phyloP scores from a whole-genome alignment of 2,329 filamentous ascomycete genomes.

The Trichoderma harzianum region DNA sequence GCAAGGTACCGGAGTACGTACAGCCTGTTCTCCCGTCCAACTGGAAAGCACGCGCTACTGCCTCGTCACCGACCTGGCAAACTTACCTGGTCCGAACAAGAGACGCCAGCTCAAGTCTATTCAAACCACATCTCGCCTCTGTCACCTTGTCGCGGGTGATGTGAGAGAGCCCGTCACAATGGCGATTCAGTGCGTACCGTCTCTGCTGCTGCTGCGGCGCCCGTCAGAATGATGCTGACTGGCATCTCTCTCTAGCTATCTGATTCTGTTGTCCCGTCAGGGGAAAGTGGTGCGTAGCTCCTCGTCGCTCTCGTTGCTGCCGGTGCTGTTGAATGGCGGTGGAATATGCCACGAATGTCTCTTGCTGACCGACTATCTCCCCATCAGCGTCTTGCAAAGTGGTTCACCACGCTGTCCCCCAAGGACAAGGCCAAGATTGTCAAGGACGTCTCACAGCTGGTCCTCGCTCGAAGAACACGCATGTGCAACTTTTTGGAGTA shows the following conservation, averaged over 20 bases:
- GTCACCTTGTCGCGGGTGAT: constrained; percentile 20
- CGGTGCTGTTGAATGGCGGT: not conserved
- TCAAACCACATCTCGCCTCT: constrained; percentile 1
- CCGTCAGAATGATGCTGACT: constrained; percentile 4
- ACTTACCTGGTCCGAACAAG: constrained; percentile 13
- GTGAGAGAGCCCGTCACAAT: constrained; percentile 31
- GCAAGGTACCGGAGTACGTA: not conserved
- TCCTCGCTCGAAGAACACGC: constrained; percentile 89
- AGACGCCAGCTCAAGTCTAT: constrained; percentile 9
- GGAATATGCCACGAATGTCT: not conserved
- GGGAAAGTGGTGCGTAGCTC: constrained; percentile 86
- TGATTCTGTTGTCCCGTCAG: constrained; percentile 95
- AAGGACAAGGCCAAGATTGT: constrained; percentile 99
- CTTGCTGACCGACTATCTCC: constrained; percentile 5
- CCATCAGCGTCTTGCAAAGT: constrained; percentile 89
- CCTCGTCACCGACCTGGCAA: constrained; percentile 28
- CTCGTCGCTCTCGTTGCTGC: constrained; percentile 35
- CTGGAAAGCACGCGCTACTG: constrained; percentile 5
- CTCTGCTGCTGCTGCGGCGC: constrained; percentile 28
- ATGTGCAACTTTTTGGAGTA: constrained; percentile 99
- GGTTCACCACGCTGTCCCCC: constrained; percentile 96
- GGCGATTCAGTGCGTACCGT: constrained; percentile 42
- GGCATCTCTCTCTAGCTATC: constrained; percentile 61
- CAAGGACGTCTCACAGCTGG: constrained; percentile 97
- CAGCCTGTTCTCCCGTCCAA: not conserved